These are phyloP conservation scores for Picea sitchensis DNA, from an alignment of 75 land plant genomes.

Conservation along the genomic window DNA sequence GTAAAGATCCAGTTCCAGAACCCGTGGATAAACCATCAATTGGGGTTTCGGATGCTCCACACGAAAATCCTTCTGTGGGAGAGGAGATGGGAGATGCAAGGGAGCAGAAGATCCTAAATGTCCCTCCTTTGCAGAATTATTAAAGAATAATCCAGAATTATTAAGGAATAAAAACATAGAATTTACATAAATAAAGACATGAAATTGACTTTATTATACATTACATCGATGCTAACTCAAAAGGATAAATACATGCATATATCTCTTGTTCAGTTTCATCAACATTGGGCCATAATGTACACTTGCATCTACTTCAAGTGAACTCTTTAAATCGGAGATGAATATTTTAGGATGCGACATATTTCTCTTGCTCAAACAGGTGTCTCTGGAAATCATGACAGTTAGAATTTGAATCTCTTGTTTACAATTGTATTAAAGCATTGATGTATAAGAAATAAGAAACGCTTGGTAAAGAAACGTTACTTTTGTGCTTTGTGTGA, in stretches of 20 bases:
- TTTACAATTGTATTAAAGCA: not conserved
- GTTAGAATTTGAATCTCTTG: not conserved
- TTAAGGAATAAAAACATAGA: not conserved
- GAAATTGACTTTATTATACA: not conserved
- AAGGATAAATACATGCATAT: constrained; percentile 29
- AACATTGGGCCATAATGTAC: constrained; percentile 37
- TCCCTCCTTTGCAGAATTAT: constrained; percentile 22
- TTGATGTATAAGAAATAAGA: not conserved
- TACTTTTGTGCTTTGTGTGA: constrained; percentile 38
- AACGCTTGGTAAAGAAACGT: not conserved
- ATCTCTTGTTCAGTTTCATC: constrained; percentile 83
- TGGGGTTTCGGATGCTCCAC: no score
- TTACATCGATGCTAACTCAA: not conserved
- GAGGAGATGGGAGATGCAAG: no score
- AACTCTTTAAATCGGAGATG: constrained; percentile 45
- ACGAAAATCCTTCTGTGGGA: no score
- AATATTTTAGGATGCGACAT: constrained; percentile 35
- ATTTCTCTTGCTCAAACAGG: constrained; percentile 32
- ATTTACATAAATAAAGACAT: not conserved
- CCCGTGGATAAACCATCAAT: no score
- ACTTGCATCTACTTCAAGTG: constrained; percentile 42
- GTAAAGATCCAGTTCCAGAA: no score
- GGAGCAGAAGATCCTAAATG: no score
- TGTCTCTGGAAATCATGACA: constrained; percentile 20
- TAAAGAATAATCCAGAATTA: not conserved